Base-by-base conservation (phyloP, 768 basidiomycete species). In the Podaxis mareebaensis region DNA sequence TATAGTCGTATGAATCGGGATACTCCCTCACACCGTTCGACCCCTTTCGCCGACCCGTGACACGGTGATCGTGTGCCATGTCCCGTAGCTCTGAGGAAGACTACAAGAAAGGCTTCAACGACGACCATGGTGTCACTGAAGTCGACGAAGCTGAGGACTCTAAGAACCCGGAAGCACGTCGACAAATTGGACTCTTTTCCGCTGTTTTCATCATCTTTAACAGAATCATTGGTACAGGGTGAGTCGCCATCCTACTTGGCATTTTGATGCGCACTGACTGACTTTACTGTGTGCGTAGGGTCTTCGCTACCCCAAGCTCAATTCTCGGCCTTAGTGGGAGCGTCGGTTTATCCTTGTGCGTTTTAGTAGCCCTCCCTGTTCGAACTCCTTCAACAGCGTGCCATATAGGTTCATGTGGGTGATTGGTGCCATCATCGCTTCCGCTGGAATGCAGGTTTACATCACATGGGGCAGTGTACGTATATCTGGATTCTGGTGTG, bases 381-480 rank as follows among this genome's bases (percentile, higher is more conserved):
- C 15, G 17, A 22, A 48, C 44, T 33, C 36, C 58, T 48, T 11
- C 53, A 26, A 51, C 49, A 24, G 49, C 20, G 26, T 8, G 44
- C 22, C 24, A 4, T 56, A 3, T 54, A 76, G 76, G 56, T 73
- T 77, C 48, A 79, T 80, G 77, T 81, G 80, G 80, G 61, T 80
- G 4, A 72, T 81, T 58, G 79, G 80, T 2, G 76, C 77, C 4
- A 62, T 77, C 51, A 76, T 80, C 8, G 76, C 78, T n/a, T 70
- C 73, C 17, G 75, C 76, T 0, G 79, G 78, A 8, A 76, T 78
- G 70, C 71, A 74, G 28, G 78, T 79, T 0, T 81, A 80, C 57
- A 76, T 81, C n/a, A 71, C 74, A 7, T 77, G 78, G 71, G 78
- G 78, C 36, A 71, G 75, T 10, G 77, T 78, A 62, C 20, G 77